Base-by-base conservation (phyloP, 306 rosid genomes). In the Cucumis melo region DNA sequence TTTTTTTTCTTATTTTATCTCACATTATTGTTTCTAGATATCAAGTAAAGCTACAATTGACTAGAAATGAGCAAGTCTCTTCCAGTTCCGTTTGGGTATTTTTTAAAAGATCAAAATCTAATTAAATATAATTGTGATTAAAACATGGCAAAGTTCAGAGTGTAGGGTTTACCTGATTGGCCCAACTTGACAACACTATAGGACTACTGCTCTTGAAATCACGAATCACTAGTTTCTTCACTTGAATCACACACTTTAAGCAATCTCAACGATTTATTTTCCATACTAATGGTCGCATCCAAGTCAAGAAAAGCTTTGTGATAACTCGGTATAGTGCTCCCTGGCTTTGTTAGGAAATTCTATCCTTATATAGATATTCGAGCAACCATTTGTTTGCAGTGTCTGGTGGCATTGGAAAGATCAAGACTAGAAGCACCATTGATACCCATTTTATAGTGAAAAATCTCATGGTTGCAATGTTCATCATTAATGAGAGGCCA, bases 161-260 rank as follows among this genome's bases (percentile, higher is more conserved):
- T n/a, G n/a, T n/a, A n/a, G n/a, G n/a, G n/a, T n/a, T n/a, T n/a
- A n/a, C n/a, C n/a, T n/a, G n/a, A n/a, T n/a, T n/a, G n/a, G n/a
- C n/a, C n/a, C n/a, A n/a, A n/a, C n/a, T n/a, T n/a, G n/a, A n/a
- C n/a, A n/a, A n/a, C 29, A 27, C 2, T 27, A 27, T 2, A 79
- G 99, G 97, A 89, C 92, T 97, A 73, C 99, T 94, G 63, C 83
- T 91, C 88, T 83, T 94, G 89, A 94, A 94, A 85, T 94, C 99
- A n/a, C 99, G 87, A 81, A 94, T 90, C 21, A 85, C 99, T 72
- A 94, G 86, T 79, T 84, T 80, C 79, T 84, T 92, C 59, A 97
- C 99, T 88, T 89, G 91, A 80, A 90, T 87, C 78, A 92, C 89
- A 44, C 53, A 94, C 92, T 81, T 94, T 94, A 12, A 94, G 88